Conservation (phyloP, 208 protist genomes). For the Acanthamoeba triangularis region DNA sequence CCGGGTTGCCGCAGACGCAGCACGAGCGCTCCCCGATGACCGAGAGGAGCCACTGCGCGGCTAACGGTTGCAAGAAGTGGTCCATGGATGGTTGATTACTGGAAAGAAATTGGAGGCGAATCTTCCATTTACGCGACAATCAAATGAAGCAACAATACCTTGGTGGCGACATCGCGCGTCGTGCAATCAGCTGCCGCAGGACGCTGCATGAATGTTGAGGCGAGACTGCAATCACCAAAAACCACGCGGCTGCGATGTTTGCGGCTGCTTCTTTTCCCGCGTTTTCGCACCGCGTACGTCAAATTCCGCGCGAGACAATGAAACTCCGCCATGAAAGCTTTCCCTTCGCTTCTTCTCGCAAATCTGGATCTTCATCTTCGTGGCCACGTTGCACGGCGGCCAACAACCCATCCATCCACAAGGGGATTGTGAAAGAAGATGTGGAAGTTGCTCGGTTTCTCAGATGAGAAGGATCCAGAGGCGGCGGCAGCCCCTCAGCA, state of each 20-base stretch:
- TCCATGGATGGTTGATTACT: background rate
- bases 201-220: background rate
- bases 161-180: background rate
- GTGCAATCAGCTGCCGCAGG: background rate
- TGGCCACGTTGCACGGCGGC: too few species aligned
- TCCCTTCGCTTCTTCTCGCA: too few species aligned
- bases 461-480: conserved; percentile 19
- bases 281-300: background rate
- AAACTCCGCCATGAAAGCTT: too few species aligned
- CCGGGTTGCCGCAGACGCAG: background rate
- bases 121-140: too few species aligned
- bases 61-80: background rate
- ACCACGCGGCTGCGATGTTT: too few species aligned
- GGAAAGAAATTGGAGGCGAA: too few species aligned
- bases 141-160: background rate
- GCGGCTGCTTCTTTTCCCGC: background rate
- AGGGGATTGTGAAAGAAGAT: background rate
- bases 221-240: background rate
- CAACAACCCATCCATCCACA: background rate
- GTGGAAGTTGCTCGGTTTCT: conserved; percentile 38
- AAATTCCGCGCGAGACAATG: background rate
- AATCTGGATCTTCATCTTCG: too few species aligned
- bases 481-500: background rate
- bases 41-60: background rate
- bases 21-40: background rate